Evolutionary conservation across 192 early-diverging fungal species (phyloP), one percentile per base, ranked within the genome.

Genomic region (Gryganskiella cystojenkinii): DNA sequence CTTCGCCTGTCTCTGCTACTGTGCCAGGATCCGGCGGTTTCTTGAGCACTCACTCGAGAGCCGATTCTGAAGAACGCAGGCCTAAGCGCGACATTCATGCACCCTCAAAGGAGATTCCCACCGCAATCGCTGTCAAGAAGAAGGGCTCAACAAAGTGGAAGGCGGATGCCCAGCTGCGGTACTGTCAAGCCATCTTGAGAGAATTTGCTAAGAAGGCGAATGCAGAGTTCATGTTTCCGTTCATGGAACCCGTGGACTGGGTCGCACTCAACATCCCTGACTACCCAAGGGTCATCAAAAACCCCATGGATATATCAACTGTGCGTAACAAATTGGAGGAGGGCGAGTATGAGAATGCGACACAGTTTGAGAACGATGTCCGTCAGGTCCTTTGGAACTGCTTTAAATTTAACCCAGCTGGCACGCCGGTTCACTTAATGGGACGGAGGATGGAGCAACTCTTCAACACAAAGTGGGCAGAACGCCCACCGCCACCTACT

Each of bases 181-280:
- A 90, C 71, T 92, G 92, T 76, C 72, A 79, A 22, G 75, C 83
- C 35, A 85, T 91, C 50, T 62, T 92, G 46, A 75, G 81, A 62
- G 93, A 94, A 58, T 84, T 94, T 68, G 82, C 90, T 60, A 93
- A 93, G 47, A 86, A 85, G 79, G 79, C 84, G 52, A 86, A 92
- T 75, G 84, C 83, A 47, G 85, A 88, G 71, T 89, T 92, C 47
- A 87, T 87, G 33, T 91, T 88, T 28, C 91, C 91, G 15, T 95
- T 95, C 59, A 80, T 91, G 51, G 84, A 86, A 54, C 97, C 98
- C 1, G 97, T 99, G 28, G 96, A 98, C 63, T 88, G 84, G 10
- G 86, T 95, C 10, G 87, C 85, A 2, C 87, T 98, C 52, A 87
- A 89, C 59, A 95, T 98, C 54, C 98, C 97, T n/a, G 89, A 92